phyloP scores from a whole-genome alignment of 2,329 filamentous ascomycete species.

The Ambrosiella cleistominuta region DNA sequence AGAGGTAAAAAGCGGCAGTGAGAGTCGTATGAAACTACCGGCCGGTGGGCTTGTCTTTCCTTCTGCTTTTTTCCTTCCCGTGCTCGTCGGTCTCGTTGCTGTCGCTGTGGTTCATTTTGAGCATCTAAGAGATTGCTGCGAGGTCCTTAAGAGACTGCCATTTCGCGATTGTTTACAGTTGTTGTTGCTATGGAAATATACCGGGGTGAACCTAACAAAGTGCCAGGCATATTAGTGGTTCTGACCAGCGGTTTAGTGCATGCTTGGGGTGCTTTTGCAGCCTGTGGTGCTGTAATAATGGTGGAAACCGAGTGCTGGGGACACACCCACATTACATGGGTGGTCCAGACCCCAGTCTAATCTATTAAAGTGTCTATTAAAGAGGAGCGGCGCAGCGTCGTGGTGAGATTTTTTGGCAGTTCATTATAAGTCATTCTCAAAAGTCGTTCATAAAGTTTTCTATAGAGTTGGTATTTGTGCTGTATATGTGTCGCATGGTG shows the following conservation, averaged over 20 bases:
- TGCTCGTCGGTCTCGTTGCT: neutral
- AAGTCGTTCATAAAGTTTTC: neutral
- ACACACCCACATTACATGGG: neutral
- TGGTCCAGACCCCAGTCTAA: neutral
- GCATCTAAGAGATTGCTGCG: neutral
- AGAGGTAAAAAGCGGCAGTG: neutral
- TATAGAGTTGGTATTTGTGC: neutral
- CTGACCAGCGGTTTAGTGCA: neutral
- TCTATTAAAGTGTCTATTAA: neutral
- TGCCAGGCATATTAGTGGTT: neutral
- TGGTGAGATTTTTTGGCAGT: neutral
- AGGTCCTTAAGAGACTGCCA: neutral
- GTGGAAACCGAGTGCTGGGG: neutral
- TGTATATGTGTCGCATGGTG: neutral
- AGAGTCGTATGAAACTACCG: neutral
- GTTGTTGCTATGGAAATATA: neutral
- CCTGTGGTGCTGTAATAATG: too few species aligned
- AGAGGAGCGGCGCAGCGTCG: neutral
- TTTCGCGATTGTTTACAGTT: neutral
- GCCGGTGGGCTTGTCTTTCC: neutral
- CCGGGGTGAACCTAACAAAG: neutral
- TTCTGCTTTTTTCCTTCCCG: neutral
- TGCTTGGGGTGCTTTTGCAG: too few species aligned
- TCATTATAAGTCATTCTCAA: neutral
- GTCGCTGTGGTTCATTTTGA: neutral